Evolutionary conservation across 495 filamentous ascomycete species (phyloP), one percentile per base, ranked within the genome.

Genomic region (Viridothelium virens): DNA sequence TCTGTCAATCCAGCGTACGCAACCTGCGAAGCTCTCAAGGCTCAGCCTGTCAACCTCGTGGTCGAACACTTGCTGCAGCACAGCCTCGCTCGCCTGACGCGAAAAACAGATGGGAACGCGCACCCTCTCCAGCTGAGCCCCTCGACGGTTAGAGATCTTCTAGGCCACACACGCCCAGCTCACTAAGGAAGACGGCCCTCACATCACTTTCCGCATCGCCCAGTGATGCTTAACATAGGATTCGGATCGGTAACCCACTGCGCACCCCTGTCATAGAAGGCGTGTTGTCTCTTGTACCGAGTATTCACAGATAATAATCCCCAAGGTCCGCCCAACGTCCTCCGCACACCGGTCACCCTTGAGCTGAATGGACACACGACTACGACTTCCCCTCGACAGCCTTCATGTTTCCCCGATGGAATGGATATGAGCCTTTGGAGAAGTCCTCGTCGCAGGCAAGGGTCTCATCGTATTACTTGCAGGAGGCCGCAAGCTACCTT

Each of bases 371-470:
- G 53, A 59, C 53, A 11, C 18, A 36, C 25, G 18, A 59, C 31
- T 59, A 36, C 25, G 1, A 59, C 31, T 59, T 59, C 53, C 10
- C 31, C 31, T 59, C 53, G 7, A 34, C 31, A 59, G 25, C 31
- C 53, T 59, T 59, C 53, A 59, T 59, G 53, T 59, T 59, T 59
- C 31, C 53, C 53, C 53, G 18, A 59, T 59, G 53, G 53, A 59
- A 31, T 9, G 53, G 53, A 59, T 59, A 59, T 59, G 53, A 59
- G 53, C 53, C 53, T 11, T 59, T 59, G 53, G 53, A 59, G 53
- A 11, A 5, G 48, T 53, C 53, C 5, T 36, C 53, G 31, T 7
- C 7, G 31, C 53, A 33, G 18, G 33, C 53, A 36, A 59, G 31
- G 31, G 53, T 6, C 5, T 33, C 53, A 7, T 59, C 25, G 53